phyloP scores from a whole-genome alignment of 2,329 filamentous ascomycete genomes.

The Fusarium torreyae region DNA sequence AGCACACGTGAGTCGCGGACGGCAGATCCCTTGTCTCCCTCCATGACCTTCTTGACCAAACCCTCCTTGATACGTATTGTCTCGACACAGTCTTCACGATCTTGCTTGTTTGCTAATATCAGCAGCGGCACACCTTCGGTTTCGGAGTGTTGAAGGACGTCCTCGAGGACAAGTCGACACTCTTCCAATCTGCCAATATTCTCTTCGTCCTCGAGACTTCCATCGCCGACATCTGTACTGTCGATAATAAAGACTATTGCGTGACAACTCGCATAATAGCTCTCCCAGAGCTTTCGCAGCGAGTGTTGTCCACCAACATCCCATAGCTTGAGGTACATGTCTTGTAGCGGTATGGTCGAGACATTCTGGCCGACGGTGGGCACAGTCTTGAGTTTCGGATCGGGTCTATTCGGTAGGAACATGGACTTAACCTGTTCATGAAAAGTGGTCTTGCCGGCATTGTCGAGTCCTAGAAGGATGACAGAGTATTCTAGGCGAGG shows the following conservation, averaged over 20 bases:
- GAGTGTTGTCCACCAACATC: slow-evolving; percentile 95
- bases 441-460: slow-evolving; percentile 98
- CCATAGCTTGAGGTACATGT: slow-evolving; percentile 99
- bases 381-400: slow-evolving; percentile 85
- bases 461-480: slow-evolving; percentile 96
- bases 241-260: slow-evolving; percentile 99
- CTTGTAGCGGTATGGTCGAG: slow-evolving; percentile 87
- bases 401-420: slow-evolving; percentile 75
- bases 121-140: slow-evolving; percentile 92
- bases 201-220: slow-evolving; percentile 70
- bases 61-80: slow-evolving; percentile 98
- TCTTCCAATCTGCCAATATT: slow-evolving; percentile 82
- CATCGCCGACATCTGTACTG: slow-evolving; percentile 92
- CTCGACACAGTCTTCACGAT: slow-evolving; percentile 96
- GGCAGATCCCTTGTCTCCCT: slow-evolving; percentile 88
- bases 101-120: slow-evolving; percentile 97
- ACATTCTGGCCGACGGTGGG: slow-evolving; percentile 98
- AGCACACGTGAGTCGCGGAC: slow-evolving; percentile 93
- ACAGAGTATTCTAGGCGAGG: slow-evolving; percentile 86
- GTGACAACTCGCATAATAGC: slow-evolving; percentile 93
- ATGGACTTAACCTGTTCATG: slow-evolving; percentile 96
- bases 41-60: slow-evolving; percentile 93
- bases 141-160: slow-evolving; percentile 88
- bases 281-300: slow-evolving; percentile 92
- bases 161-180: slow-evolving; percentile 90